Evolutionary conservation across 208 protist genomes (phyloP).

Genomic region (Trypanosoma lewisi): DNA sequence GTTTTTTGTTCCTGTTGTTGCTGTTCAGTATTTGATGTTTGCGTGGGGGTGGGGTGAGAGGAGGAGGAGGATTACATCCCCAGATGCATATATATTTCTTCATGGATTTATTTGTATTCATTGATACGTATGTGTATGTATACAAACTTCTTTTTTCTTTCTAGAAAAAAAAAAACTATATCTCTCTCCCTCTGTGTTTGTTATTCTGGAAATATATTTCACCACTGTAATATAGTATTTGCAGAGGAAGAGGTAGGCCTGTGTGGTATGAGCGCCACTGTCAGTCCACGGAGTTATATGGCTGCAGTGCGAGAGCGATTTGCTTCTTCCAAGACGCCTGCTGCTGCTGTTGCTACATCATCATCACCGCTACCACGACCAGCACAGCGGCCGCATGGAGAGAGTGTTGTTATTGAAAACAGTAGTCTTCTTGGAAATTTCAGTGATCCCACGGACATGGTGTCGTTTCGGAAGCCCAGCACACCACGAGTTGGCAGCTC

Average conservation of each 20-base stretch:
- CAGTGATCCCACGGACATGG: constrained; percentile 2
- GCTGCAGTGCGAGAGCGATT: constrained; percentile 39
- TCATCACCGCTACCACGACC: not conserved
- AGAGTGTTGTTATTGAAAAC: constrained; percentile 29
- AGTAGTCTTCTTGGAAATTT: constrained; percentile 19
- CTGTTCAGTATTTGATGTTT: constrained; percentile 1
- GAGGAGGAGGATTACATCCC: too few species aligned
- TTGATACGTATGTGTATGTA: too few species aligned
- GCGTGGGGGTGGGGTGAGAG: constrained; percentile 1
- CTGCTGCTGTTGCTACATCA: not conserved
- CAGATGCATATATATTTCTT: too few species aligned
- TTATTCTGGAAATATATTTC: not conserved
- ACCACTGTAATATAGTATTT: not conserved
- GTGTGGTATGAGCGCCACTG: constrained; percentile 7
- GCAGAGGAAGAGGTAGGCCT: not conserved
- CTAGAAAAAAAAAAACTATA: not conserved
- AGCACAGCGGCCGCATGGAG: not conserved
- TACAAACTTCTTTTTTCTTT: too few species aligned
- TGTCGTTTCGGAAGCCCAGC: not conserved
- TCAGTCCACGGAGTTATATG: constrained; percentile 34
- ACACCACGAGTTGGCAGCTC: not conserved
- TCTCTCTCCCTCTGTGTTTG: not conserved
- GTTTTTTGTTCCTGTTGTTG: not conserved
- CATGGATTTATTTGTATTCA: too few species aligned
- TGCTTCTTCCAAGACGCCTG: not conserved